Base-by-base conservation (phyloP, 352 stramenopile genomes). In the Pythium rishiriense region DNA sequence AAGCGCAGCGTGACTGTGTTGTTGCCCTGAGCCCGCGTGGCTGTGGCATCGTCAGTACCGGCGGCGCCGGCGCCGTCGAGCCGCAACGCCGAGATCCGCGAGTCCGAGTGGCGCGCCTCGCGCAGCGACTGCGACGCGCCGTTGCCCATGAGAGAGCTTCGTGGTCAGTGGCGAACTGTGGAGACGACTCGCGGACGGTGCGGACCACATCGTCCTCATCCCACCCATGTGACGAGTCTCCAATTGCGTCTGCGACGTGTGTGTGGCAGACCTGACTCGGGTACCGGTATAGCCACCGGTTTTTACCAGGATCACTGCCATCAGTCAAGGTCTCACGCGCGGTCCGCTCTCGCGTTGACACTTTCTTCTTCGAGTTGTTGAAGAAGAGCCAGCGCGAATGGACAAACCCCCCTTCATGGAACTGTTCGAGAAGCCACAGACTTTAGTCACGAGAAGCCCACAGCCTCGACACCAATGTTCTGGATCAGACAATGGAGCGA, bases 61-160 rank as follows among this genome's bases (percentile, higher is more conserved):
- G 4, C 33, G 4, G 14, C 51, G 31, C 25, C 45, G 21, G 26
- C 48, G 19, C 35, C 35, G 28, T 60, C 58, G 15, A 64, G 37
- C 5, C 58, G 51, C 25, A 67, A 53, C 45, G 58, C 62, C 46
- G 46, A 52, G 37, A 72, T 25, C 17, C 58, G 35, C 35, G 55
- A 66, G 49, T 72, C 65, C 41, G 65, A 72, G 29, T 72, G 65
- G 22, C 46, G 46, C 19, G 17, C 58, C 21, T 62, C 24, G 3
- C 26, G 65, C 14, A 57, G 47, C 47, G 54, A 63, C 39, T 67
- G 46, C 26, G 65, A 64, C 17, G 65, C 65, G 15, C 65, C 65
- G 50, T 64, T 72, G 51, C 65, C 65, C 65, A 72, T 72, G 37
- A 10, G n/a, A n/a, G n/a, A n/a, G n/a, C n/a, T n/a, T n/a, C n/a